phyloP scores from a whole-genome alignment of 495 filamentous ascomycete genomes.

The Aspergillus nanangensis region DNA sequence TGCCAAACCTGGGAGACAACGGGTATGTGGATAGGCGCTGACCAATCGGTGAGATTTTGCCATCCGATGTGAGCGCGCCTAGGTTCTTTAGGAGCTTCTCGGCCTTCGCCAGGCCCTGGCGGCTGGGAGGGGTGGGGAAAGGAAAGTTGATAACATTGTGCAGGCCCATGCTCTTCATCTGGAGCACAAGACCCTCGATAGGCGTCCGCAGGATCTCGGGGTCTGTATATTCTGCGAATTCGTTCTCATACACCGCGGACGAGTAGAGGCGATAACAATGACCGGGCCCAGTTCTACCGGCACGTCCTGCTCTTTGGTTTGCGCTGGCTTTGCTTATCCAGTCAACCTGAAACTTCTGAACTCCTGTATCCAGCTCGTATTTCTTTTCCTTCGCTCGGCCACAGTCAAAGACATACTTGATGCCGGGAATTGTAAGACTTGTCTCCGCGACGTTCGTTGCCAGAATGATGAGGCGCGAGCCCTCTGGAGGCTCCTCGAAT shows the following conservation, averaged over 20 bases:
- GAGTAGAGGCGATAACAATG: slow-evolving; percentile 95
- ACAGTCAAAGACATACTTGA: slow-evolving; percentile 93
- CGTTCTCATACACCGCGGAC: slow-evolving; percentile 87
- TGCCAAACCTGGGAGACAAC: slow-evolving; percentile 81
- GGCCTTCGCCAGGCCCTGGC: slow-evolving; percentile 72
- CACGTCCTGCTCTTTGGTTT: slow-evolving; percentile 87
- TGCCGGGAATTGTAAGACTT: slow-evolving; percentile 91
- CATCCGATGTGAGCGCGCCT: slow-evolving; percentile 58
- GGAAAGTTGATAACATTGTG: slow-evolving; percentile 91
- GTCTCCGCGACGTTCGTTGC: slow-evolving; percentile 98
- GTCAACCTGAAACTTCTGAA: slow-evolving; percentile 90
- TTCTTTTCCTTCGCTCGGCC: slow-evolving; percentile 88
- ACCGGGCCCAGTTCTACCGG: slow-evolving; percentile 91
- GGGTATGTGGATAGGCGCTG: slow-evolving; percentile 82
- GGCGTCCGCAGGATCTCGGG: slow-evolving; percentile 91
- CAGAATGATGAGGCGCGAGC: slow-evolving; percentile 81
- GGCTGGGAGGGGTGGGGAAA: slow-evolving; percentile 91
- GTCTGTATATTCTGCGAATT: slow-evolving; percentile 79
- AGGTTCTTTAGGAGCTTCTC: slow-evolving; percentile 80
- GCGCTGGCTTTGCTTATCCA: slow-evolving; percentile 99
- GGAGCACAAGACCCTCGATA: slow-evolving; percentile 86
- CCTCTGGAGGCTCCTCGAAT: slow-evolving; percentile 84
- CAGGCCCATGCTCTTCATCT: slow-evolving; percentile 93
- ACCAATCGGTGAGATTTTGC: slow-evolving; percentile 74
- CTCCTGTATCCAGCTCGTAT: slow-evolving; percentile 77